phyloP scores from a whole-genome alignment of 2,329 filamentous ascomycete genomes.

The Lachnellula cervina region DNA sequence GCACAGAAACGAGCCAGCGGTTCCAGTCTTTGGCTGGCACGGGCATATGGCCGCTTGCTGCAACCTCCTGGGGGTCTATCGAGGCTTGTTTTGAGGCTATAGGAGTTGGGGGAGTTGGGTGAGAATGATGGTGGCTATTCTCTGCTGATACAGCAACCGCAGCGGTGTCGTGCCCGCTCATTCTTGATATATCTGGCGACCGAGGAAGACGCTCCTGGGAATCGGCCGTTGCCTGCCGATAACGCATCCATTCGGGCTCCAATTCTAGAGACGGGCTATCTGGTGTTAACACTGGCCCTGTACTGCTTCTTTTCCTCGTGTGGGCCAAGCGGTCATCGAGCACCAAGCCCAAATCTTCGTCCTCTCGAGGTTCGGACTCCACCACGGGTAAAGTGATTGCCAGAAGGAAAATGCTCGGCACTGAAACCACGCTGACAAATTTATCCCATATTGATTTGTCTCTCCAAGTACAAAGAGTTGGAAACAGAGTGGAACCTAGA shows the following conservation, averaged over 20 bases:
- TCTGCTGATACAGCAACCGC: constrained; percentile 30
- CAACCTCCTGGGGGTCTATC: constrained; percentile 4
- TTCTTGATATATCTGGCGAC: constrained; percentile 17
- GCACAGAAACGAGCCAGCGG: constrained; percentile 80
- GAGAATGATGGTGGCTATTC: constrained; percentile 22
- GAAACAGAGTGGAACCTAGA: constrained; percentile 73
- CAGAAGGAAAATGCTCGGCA: constrained; percentile 85
- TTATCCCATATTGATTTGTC: constrained; percentile 84
- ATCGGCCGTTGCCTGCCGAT: constrained; percentile 42
- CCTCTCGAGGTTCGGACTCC: constrained; percentile 58
- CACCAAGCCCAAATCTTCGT: constrained; percentile 32
- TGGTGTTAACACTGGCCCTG: constrained; percentile 18
- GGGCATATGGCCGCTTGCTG: constrained; percentile 1
- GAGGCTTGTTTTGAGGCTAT: constrained; percentile 12
- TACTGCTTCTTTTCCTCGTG: constrained; percentile 23
- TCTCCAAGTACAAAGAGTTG: constrained; percentile 76
- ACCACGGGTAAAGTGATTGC: constrained; percentile 90
- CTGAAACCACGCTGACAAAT: constrained; percentile 72
- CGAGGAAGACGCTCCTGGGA: constrained; percentile 24
- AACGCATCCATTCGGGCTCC: constrained; percentile 57
- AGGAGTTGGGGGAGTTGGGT: constrained; percentile 11
- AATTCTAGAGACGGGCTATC: constrained; percentile 25
- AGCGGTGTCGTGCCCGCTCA: constrained; percentile 32
- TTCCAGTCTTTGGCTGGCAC: constrained; percentile 59
- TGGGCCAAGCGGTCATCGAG: constrained; percentile 10